These are phyloP conservation scores for Globisporangium recalcitrans DNA, from an alignment of 352 stramenopile genomes.

Conservation along the genomic window DNA sequence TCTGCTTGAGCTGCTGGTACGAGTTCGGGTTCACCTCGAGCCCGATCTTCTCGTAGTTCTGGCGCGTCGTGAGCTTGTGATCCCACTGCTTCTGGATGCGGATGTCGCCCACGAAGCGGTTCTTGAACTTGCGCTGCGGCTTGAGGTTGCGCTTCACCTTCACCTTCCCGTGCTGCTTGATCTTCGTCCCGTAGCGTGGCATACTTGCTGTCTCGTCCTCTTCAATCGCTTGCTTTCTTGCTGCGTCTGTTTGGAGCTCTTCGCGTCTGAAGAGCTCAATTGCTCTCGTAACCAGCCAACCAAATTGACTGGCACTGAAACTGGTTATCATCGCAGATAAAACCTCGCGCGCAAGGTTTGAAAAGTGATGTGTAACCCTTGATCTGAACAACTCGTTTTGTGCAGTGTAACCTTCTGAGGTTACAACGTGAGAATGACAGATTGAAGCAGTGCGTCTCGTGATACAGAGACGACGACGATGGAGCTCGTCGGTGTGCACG, in stretches of 20 bases:
- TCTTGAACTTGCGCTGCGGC: slow-evolving; percentile 71
- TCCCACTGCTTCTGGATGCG: slow-evolving; percentile 71
- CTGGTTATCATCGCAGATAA: neutral
- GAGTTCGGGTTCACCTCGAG: slow-evolving; percentile 66
- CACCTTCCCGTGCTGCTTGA: slow-evolving; percentile 66
- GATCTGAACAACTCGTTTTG: too few relatives aligned
- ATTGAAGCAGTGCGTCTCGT: too few relatives aligned
- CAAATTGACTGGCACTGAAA: slow-evolving; percentile 11
- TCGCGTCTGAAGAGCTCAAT: slow-evolving; percentile 1
- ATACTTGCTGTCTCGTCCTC: slow-evolving; percentile 22
- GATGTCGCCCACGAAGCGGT: slow-evolving; percentile 63
- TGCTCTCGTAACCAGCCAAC: slow-evolving; percentile 6
- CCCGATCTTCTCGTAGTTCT: slow-evolving; percentile 78
- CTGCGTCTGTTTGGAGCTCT: slow-evolving; percentile 4
- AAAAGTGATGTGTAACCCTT: neutral
- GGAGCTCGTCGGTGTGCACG: neutral
- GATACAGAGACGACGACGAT: too few relatives aligned
- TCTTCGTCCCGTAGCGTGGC: slow-evolving; percentile 40
- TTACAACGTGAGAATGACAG: neutral
- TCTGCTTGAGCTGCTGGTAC: slow-evolving; percentile 40
- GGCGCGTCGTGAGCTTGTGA: slow-evolving; percentile 70
- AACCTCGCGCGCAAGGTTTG: neutral
- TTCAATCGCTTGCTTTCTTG: neutral
- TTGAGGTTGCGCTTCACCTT: slow-evolving; percentile 67
- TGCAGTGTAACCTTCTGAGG: too few relatives aligned